Conservation (phyloP, 768 basidiomycete genomes). For the Phylloporus sp. region DNA sequence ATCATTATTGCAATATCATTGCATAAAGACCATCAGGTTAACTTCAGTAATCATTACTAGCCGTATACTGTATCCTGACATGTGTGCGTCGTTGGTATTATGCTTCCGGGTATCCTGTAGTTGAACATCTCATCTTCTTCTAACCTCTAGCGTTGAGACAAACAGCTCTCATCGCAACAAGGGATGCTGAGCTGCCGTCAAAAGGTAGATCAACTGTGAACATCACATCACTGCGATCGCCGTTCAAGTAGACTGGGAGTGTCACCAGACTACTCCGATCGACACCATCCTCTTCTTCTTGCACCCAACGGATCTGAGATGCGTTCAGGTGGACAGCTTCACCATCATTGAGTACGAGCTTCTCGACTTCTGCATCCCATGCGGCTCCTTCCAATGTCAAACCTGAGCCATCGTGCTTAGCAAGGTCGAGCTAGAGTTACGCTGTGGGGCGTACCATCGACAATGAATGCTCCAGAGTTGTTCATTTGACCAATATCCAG, state of each 20-base stretch:
- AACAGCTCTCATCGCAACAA: conserved; percentile 85
- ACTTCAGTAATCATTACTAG: conserved; percentile 16
- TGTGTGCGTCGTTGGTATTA: conserved; percentile 23
- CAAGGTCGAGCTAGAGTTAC: background rate
- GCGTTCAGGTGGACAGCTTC: conserved; percentile 73
- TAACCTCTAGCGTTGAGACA: conserved; percentile 83
- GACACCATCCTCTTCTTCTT: conserved; percentile 40
- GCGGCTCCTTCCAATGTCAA: conserved; percentile 83
- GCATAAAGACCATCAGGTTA: too few species aligned
- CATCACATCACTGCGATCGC: conserved; percentile 82
- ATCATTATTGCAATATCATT: background rate
- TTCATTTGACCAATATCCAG: conserved; percentile 81
- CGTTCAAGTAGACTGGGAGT: conserved; percentile 90
- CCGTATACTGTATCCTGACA: conserved; percentile 14
- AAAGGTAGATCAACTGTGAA: conserved; percentile 87
- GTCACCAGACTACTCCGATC: conserved; percentile 52
- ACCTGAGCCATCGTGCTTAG: conserved; percentile 44
- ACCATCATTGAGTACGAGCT: conserved; percentile 80
- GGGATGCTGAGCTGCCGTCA: conserved; percentile 56
- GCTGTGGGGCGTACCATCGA: conserved; percentile 67
- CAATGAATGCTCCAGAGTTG: conserved; percentile 74
- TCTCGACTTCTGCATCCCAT: conserved; percentile 53
- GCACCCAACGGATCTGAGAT: conserved; percentile 87
- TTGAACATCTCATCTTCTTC: conserved; percentile 5
- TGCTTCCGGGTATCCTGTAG: conserved; percentile 21